These are phyloP conservation scores for Pistacia vera DNA, from an alignment of 345 rosid genomes.

Conservation along the genomic window DNA sequence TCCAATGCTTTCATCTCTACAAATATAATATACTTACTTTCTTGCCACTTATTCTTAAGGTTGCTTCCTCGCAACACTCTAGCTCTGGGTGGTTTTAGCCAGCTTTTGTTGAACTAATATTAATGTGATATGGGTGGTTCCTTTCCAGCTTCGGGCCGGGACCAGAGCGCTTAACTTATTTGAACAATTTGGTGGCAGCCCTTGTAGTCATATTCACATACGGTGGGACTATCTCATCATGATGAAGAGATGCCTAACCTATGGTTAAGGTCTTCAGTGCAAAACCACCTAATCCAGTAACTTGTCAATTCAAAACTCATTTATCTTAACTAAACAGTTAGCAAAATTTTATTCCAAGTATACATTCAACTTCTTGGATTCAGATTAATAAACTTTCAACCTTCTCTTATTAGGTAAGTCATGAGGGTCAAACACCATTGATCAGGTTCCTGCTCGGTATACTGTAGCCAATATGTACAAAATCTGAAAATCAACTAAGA, in stretches of 20 bases:
- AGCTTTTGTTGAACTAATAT: background rate
- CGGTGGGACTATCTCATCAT: conserved; percentile 17
- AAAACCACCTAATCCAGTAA: conserved; percentile 32
- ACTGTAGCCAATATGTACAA: no score
- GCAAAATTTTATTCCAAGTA: conserved; percentile 13
- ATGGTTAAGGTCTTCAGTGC: conserved; percentile 32
- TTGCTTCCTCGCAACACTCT: background rate
- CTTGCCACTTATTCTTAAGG: background rate
- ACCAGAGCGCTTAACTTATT: background rate
- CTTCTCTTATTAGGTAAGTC: background rate
- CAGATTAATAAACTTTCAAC: conserved; percentile 19
- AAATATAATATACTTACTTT: background rate
- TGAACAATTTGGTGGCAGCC: background rate
- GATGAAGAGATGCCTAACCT: conserved; percentile 18
- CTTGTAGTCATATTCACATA: conserved; percentile 2
- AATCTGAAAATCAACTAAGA: background rate
- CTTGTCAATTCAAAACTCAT: background rate
- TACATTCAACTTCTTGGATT: background rate
- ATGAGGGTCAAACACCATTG: conserved; percentile 4
- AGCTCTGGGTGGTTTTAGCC: background rate
- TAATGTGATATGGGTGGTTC: background rate
- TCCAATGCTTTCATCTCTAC: no score
- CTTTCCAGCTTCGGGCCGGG: conserved; percentile 12
- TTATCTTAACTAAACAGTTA: conserved; percentile 12
- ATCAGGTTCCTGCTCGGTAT: background rate